A percentile compares a stretch with the other conserved stretches of the same genome.
These are phyloP conservation scores for Amanita pseudoporphyria DNA, from an alignment of 768 basidiomycete species.

Conservation along the genomic window DNA sequence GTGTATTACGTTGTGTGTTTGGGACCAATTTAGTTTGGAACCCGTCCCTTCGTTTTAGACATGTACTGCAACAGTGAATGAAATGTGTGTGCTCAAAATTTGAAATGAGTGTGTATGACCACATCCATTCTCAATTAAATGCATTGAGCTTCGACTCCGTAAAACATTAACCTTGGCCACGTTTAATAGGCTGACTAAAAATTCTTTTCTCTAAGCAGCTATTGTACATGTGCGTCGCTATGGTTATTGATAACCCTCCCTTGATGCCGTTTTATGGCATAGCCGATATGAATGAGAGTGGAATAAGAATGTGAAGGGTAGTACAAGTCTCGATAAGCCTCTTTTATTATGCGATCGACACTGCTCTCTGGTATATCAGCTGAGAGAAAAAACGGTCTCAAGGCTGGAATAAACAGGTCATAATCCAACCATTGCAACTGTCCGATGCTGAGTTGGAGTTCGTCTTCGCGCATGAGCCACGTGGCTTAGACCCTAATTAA, in stretches of 20 bases:
- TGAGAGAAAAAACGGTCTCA: constrained; percentile 49
- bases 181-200: too few species aligned
- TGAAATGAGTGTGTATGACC: background rate
- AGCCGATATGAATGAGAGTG: constrained; percentile 47
- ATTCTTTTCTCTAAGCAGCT: background rate
- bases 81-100: background rate
- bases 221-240: background rate
- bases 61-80: constrained; percentile 3
- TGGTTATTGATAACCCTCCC: background rate
- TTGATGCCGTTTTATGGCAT: constrained; percentile 32
- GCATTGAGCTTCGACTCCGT: background rate
- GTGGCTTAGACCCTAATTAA: constrained; percentile 8
- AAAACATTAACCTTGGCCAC: too few species aligned
- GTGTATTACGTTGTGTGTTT: constrained; percentile 2
- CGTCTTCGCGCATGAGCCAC: constrained; percentile 29
- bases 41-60: constrained; percentile 8
- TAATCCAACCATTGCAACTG: constrained; percentile 70
- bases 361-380: constrained; percentile 42
- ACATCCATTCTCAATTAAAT: too few species aligned
- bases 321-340: constrained; percentile 60
- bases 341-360: constrained; percentile 46
- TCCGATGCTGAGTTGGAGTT: constrained; percentile 49
- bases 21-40: constrained; percentile 6
- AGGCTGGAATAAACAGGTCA: constrained; percentile 53
- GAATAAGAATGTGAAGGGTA: constrained; percentile 43